Conservation (phyloP, 805 yeast species). For the Pichia paraexigua region DNA sequence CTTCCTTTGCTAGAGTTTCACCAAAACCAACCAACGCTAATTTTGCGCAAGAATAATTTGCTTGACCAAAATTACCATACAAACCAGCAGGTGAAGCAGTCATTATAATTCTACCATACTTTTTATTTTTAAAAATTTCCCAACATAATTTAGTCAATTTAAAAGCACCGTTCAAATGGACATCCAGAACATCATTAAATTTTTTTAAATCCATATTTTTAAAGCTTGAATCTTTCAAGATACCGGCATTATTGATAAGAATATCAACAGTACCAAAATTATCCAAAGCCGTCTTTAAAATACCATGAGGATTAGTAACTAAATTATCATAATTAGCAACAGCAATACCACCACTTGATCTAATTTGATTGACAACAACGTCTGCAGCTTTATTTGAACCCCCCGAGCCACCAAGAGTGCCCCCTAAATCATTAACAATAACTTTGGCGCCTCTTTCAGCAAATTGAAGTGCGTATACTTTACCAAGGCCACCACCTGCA, state of each 20-base stretch:
- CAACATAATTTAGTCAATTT: slow-evolving; percentile 84
- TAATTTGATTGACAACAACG: slow-evolving; percentile 79
- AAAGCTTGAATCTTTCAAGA: slow-evolving; percentile 79
- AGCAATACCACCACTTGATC: slow-evolving; percentile 69
- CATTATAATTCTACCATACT: slow-evolving; percentile 81
- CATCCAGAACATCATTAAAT: slow-evolving; percentile 72
- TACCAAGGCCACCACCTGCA: slow-evolving; percentile 96
- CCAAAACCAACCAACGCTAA: slow-evolving; percentile 84
- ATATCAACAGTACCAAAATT: slow-evolving; percentile 85
- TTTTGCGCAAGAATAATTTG: slow-evolving; percentile 92
- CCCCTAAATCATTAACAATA: slow-evolving; percentile 92
- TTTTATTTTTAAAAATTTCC: slow-evolving; percentile 80
- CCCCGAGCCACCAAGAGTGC: slow-evolving; percentile 68
- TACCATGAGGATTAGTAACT: slow-evolving; percentile 70
- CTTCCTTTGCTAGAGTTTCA: slow-evolving; percentile 94
- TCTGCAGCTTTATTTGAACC: slow-evolving; percentile 74
- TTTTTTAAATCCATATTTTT: slow-evolving; percentile 79
- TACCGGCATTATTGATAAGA: slow-evolving; percentile 91
- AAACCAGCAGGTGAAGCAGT: slow-evolving; percentile 98
- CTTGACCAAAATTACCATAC: slow-evolving; percentile 95
- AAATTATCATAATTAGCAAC: slow-evolving; percentile 94
- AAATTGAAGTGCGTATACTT: slow-evolving; percentile 75
- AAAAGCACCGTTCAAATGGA: slow-evolving; percentile 86
- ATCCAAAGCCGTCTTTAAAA: slow-evolving; percentile 78
- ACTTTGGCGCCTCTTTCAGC: slow-evolving; percentile 92